These are phyloP conservation scores for Hericium erinaceus DNA, from an alignment of 768 basidiomycete genomes.

Conservation along the genomic window DNA sequence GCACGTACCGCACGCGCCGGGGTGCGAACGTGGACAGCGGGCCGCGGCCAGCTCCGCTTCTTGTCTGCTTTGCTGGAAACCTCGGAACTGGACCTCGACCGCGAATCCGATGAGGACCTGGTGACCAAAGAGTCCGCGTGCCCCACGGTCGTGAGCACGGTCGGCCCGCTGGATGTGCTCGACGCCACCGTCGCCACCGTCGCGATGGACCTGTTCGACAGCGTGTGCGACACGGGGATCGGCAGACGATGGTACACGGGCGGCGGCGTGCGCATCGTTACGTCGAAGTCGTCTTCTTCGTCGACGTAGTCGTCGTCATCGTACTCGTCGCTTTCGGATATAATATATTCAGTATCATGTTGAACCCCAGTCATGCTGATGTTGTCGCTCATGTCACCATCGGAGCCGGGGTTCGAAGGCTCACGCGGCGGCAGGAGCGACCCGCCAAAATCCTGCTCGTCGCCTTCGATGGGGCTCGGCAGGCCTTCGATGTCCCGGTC, in stretches of 20 bases:
- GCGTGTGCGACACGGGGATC: constrained; percentile 11
- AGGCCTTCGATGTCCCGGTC: constrained; percentile 3
- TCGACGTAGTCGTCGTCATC: constrained; percentile 27
- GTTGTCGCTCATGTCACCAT: constrained; percentile 52
- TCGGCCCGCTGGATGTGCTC: constrained; percentile 16
- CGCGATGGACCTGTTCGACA: constrained; percentile 11
- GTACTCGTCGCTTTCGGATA: constrained; percentile 9
- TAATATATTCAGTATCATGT: constrained; percentile 11
- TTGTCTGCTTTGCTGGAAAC: constrained; percentile 15
- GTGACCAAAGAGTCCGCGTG: constrained; percentile 22
- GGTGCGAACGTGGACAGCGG: constrained; percentile 4
- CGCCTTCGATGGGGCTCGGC: constrained; percentile 1
- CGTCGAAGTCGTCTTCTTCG: constrained; percentile 57
- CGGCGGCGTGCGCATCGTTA: constrained; percentile 58
- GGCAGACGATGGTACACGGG: constrained; percentile 18
- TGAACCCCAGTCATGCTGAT: constrained; percentile 32
- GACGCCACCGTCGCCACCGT: constrained; percentile 11
- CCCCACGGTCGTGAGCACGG: constrained; percentile 22
- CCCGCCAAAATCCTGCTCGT: constrained; percentile 53
- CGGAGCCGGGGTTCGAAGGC: constrained; percentile 49
- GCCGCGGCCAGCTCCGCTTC: constrained; percentile 18
- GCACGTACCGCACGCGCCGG: constrained; percentile 1
- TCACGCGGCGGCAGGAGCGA: constrained; percentile 62
- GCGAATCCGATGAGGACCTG: constrained; percentile 18
- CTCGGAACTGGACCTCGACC: constrained; percentile 12